These are phyloP conservation scores for Chaetomium sp. DNA, from an alignment of 2,329 filamentous ascomycete genomes.

Conservation along the genomic window DNA sequence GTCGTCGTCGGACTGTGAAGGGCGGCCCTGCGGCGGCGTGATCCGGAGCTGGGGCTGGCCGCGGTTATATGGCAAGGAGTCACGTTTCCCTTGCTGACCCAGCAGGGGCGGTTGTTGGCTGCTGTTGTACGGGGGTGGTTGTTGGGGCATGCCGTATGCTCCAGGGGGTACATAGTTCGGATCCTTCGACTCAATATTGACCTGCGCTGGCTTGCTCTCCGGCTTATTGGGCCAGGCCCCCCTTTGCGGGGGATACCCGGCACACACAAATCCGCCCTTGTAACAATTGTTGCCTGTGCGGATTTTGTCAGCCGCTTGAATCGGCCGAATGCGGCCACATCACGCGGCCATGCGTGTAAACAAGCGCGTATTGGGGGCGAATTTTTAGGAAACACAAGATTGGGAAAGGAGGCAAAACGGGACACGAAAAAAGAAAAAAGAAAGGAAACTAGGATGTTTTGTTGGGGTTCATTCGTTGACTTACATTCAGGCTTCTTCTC, in stretches of 20 bases:
- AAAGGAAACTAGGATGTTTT: neutral
- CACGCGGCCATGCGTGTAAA: slow-evolving; percentile 20
- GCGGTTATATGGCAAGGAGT: slow-evolving; percentile 53
- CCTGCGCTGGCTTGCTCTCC: slow-evolving; percentile 58
- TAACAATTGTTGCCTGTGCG: slow-evolving; percentile 75
- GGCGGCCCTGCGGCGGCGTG: slow-evolving; percentile 54
- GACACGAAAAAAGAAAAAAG: neutral
- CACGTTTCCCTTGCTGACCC: slow-evolving; percentile 42
- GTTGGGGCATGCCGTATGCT: slow-evolving; percentile 56
- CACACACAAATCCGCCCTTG: slow-evolving; percentile 82
- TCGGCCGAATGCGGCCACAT: slow-evolving; percentile 15
- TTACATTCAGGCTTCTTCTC: slow-evolving; percentile 88
- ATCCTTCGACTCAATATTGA: slow-evolving; percentile 81
- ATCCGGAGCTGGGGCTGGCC: slow-evolving; percentile 54
- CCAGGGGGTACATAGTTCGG: slow-evolving; percentile 55
- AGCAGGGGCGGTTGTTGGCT: slow-evolving; percentile 22
- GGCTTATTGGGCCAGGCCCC: slow-evolving; percentile 77
- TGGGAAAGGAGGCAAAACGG: neutral
- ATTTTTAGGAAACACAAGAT: neutral
- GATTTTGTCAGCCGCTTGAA: slow-evolving; percentile 12
- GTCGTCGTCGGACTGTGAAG: slow-evolving; percentile 51
- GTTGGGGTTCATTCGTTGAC: slow-evolving; percentile 28
- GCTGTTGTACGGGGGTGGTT: slow-evolving; percentile 28
- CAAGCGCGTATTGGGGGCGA: neutral
- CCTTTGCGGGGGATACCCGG: slow-evolving; percentile 79